Evolutionary conservation across 768 basidiomycete genomes (phyloP).

Genomic region (Lentinula guzmanii): DNA sequence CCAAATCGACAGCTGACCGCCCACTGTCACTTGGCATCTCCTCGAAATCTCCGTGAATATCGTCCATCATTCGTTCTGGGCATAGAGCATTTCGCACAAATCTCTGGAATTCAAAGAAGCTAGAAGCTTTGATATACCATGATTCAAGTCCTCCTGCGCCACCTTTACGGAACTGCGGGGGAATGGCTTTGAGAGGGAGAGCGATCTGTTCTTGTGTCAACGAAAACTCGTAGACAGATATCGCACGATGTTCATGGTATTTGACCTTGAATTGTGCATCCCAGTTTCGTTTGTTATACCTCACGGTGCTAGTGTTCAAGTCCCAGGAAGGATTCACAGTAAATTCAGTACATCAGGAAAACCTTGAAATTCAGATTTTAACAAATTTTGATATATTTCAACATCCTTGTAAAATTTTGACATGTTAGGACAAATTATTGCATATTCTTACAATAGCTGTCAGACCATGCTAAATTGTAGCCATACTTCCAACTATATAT

Average conservation of each 20-base stretch:
- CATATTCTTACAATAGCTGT: no score
- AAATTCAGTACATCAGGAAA: no score
- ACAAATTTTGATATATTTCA: no score
- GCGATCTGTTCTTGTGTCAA: neutral
- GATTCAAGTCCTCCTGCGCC: neutral
- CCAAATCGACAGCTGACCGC: neutral
- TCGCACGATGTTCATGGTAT: neutral
- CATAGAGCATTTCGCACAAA: no score
- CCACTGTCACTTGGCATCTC: no score
- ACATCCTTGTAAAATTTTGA: no score
- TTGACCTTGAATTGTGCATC: neutral
- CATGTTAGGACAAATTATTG: no score
- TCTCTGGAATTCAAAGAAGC: neutral
- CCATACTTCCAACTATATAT: no score
- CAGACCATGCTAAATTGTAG: no score
- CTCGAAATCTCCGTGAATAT: no score
- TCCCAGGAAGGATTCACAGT: neutral
- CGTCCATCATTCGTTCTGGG: no score
- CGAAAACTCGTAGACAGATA: neutral
- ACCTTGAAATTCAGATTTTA: no score
- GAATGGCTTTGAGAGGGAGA: neutral
- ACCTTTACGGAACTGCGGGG: neutral
- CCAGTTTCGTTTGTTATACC: neutral
- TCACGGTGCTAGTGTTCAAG: neutral
- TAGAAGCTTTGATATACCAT: neutral